Evolutionary conservation across 768 basidiomycete species (phyloP).

Genomic region (Lactifluus piperatus): DNA sequence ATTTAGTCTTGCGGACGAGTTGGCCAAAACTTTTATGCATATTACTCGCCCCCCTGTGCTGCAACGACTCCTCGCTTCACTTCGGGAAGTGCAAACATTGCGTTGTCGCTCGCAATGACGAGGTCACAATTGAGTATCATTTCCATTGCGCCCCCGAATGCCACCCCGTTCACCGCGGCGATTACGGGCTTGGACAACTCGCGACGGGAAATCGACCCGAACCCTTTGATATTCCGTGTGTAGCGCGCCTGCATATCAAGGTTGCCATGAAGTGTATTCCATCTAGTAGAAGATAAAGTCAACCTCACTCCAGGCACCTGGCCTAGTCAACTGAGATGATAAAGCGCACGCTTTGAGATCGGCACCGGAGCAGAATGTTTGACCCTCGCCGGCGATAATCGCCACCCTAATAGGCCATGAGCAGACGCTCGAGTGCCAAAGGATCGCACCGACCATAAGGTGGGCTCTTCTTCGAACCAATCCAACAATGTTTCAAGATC

Average conservation of each 20-base stretch:
- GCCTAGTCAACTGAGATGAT: background rate
- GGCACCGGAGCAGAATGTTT: conserved; percentile 37
- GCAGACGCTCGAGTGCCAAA: background rate
- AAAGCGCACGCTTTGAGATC: conserved; percentile 61
- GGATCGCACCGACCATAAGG: background rate
- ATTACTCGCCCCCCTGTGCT: conserved; percentile 52
- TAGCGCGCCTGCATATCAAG: conserved; percentile 37
- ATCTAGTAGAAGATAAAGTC: background rate
- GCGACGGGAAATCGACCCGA: conserved; percentile 60
- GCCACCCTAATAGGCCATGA: background rate
- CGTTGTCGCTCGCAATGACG: conserved; percentile 42
- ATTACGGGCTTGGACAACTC: conserved; percentile 64
- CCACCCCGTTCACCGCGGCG: conserved; percentile 70
- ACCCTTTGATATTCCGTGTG: conserved; percentile 32
- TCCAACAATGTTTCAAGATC: conserved; percentile 47
- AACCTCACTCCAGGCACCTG: background rate
- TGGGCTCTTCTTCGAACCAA: background rate
- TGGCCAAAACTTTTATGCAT: background rate
- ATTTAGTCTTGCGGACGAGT: background rate
- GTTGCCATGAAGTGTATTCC: background rate
- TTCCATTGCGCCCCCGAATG: conserved; percentile 30
- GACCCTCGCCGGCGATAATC: conserved; percentile 42
- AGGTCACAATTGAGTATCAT: conserved; percentile 60
- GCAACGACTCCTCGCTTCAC: conserved; percentile 73
- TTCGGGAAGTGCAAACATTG: conserved; percentile 44